Base-by-base conservation (phyloP, 2,329 filamentous ascomycete species). In the Fusarium sp. region DNA sequence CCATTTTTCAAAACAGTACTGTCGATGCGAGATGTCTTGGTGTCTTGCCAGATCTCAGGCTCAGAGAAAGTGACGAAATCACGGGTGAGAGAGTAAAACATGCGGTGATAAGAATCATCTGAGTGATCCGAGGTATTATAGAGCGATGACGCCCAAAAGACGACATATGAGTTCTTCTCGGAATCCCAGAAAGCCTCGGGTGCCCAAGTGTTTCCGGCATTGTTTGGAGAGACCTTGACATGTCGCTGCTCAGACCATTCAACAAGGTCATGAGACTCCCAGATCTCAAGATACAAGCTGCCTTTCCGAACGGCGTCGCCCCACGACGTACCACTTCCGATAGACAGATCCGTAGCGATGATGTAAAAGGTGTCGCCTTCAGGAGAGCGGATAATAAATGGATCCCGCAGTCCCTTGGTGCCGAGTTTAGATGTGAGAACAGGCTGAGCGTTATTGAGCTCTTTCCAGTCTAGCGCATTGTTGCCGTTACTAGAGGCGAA, bases 261-360 rank as follows among this genome's bases (percentile, higher is more conserved):
- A 24, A 82, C 76, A 2, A 87, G 78, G 58, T 87, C 84, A 17
- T 76, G 76, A 0, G 84, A 85, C 68, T 87, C 84, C 85, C 85
- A 87, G 7, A 87, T 77, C 63, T 87, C 83, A 4, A 87, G 78
- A 55, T 85, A 87, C 9, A 80, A 79, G 63, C 84, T 86, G 0
- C 85, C 85, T 0, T 71, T 79, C 15, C 80, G 78, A 3, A 86
- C 83, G 0, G 85, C 72, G n/a, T 82, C 78, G 13, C 76, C 79
- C 85, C 85, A 87, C 0, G 83, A 83, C 0, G 85, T 87, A 2
- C 85, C 85, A 8, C 83, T 84, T 2, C 85, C 85, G 51, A 87
- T 87, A 1, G 84, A 86, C 0, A 87, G 76, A 54, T 87, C 85
- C 0, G 85, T 87, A 0, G 85, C 85, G 18, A 87, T 78, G 15